Percentiles rank a stretch among this genome's conserved stretches.
Conservation (phyloP, 768 basidiomycete genomes). For the Suillus luteus region DNA sequence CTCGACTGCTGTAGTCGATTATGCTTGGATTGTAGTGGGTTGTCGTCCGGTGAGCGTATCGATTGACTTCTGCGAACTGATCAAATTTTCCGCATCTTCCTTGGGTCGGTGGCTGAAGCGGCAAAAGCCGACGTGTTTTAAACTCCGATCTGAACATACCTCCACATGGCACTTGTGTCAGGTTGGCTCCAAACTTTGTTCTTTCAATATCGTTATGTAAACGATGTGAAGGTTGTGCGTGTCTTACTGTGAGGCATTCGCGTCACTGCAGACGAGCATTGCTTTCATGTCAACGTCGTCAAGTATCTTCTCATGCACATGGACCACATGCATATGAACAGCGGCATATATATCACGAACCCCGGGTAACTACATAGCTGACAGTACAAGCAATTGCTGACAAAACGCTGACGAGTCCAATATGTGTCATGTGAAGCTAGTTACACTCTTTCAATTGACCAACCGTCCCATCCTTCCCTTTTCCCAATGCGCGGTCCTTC, state of each 20-base stretch:
- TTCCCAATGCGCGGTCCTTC: slow-evolving; percentile 36
- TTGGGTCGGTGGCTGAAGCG: slow-evolving; percentile 17
- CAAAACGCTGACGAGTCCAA: not conserved
- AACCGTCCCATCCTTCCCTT: slow-evolving; percentile 46
- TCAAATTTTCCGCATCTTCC: slow-evolving; percentile 22
- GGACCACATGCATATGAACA: not conserved
- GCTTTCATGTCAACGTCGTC: not conserved
- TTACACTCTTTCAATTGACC: slow-evolving; percentile 25
- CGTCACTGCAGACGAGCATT: not conserved
- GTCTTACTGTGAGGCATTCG: not conserved
- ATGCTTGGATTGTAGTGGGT: slow-evolving; percentile 30
- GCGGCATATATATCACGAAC: not conserved
- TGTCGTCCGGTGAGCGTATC: slow-evolving; percentile 13
- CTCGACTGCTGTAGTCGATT: slow-evolving; percentile 44
- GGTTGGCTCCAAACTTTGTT: not conserved
- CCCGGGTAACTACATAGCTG: not conserved
- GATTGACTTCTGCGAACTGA: slow-evolving; percentile 13
- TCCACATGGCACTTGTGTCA: not conserved
- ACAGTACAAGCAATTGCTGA: not conserved
- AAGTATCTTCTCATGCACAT: not conserved
- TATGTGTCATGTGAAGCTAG: not conserved
- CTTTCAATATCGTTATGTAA: not conserved
- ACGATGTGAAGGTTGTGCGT: not conserved
- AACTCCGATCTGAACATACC: slow-evolving; percentile 19
- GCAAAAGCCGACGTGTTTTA: slow-evolving; percentile 21